Conservation (phyloP, 148 eudicot genomes). For the Cornus kousa region DNA sequence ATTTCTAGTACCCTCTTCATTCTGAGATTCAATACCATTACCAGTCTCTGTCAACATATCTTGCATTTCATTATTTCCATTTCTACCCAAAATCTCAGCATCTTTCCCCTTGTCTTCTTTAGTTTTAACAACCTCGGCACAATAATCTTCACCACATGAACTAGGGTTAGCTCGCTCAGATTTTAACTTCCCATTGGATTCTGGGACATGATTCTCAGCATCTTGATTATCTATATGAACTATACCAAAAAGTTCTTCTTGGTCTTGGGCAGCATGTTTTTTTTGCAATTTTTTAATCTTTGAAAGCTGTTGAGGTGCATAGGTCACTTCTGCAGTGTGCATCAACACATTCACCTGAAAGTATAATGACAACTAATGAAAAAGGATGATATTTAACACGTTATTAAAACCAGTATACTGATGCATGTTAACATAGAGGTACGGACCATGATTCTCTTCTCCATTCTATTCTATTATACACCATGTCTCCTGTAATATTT, state of each 20-base stretch:
- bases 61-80: not conserved
- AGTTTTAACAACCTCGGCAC: not conserved
- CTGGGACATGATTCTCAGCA: not conserved
- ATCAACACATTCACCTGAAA: constrained; percentile 66
- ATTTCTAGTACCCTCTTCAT: constrained; percentile 6
- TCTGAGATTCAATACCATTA: constrained; percentile 6
- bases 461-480: no score
- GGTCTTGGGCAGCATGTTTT: constrained; percentile 40
- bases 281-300: constrained; percentile 26
- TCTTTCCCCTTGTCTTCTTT: not conserved
- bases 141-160: not conserved
- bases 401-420: not conserved
- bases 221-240: not conserved
- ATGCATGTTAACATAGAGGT: not conserved
- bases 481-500: no score
- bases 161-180: not conserved
- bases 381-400: not conserved
- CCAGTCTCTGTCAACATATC: constrained; percentile 1
- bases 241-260: constrained; percentile 32
- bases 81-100: not conserved
- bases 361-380: not conserved
- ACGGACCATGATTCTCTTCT: not conserved
- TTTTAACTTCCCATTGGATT: constrained; percentile 4
- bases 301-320: constrained; percentile 1
- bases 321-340: constrained; percentile 52